Percentiles rank a stretch among this genome's conserved stretches.
phyloP scores from a whole-genome alignment of 148 eudicot species.

The Drosera capensis region DNA sequence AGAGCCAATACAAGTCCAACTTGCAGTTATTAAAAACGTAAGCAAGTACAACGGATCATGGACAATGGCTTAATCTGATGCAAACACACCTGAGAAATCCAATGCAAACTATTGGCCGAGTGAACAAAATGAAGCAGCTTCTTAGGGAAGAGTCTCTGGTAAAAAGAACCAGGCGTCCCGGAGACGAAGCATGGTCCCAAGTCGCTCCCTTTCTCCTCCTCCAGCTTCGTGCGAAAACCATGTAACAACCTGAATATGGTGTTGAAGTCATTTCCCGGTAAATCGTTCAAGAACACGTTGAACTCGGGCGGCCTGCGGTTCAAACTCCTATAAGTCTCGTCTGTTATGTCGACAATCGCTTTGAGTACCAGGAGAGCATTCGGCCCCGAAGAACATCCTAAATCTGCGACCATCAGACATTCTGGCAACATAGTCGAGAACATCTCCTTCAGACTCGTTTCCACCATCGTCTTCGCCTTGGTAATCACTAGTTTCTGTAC shows the following conservation, averaged over 20 bases:
- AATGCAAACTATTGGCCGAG: slow-evolving; percentile 53
- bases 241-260: neutral
- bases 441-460: no score
- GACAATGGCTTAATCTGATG: neutral
- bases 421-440: no score
- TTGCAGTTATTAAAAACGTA: no score
- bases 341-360: neutral
- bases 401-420: no score
- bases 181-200: slow-evolving; percentile 22
- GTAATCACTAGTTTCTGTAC: no score
- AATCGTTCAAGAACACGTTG: neutral
- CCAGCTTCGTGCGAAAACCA: neutral
- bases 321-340: neutral
- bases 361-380: no score
- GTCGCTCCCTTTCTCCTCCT: neutral
- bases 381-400: no score
- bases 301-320: neutral
- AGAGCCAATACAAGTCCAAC: neutral
- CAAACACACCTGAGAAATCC: slow-evolving; percentile 46
- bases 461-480: no score
- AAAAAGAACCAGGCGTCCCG: slow-evolving; percentile 56
- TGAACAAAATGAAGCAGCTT: slow-evolving; percentile 47
- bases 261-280: neutral
- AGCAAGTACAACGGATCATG: neutral
- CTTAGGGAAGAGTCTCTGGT: slow-evolving; percentile 40